Percentiles rank a stretch among this genome's conserved stretches.
Evolutionary conservation across 192 early-diverging fungal species (phyloP).

Genomic region (Mortierella claussenii): DNA sequence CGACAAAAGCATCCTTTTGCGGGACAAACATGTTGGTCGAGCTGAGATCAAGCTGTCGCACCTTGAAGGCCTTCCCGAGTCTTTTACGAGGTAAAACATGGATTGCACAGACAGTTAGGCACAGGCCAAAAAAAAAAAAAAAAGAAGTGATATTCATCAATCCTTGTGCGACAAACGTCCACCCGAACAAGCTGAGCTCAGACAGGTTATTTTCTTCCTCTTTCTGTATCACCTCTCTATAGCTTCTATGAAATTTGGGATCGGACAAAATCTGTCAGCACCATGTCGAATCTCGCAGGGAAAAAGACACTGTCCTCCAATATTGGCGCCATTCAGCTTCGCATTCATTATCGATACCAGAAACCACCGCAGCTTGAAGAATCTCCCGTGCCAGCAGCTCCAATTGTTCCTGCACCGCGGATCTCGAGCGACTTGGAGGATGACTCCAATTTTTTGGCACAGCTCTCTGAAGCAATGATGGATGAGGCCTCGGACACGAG

Average conservation of each 20-base stretch:
- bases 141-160: too few species aligned
- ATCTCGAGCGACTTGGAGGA: conserved; percentile 29
- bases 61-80: conserved; percentile 70
- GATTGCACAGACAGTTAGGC: background rate
- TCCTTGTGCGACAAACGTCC: too few species aligned
- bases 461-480: conserved; percentile 40
- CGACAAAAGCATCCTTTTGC: conserved; percentile 66
- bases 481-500: conserved; percentile 49
- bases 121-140: background rate
- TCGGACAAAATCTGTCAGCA: conserved; percentile 68
- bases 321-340: conserved; percentile 73
- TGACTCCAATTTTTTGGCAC: conserved; percentile 34
- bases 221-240: background rate
- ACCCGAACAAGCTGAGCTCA: too few species aligned
- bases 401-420: conserved; percentile 28
- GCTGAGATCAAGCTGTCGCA: conserved; percentile 71
- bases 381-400: background rate
- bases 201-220: too few species aligned
- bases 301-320: conserved; percentile 68
- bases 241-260: conserved; percentile 85
- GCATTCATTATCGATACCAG: conserved; percentile 75
- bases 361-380: conserved; percentile 26
- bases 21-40: conserved; percentile 74
- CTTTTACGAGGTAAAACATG: conserved; percentile 63
- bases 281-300: conserved; percentile 65